Conservation (phyloP, 2,329 filamentous ascomycete species). For the Hymenotorrendiella dingleyae region DNA sequence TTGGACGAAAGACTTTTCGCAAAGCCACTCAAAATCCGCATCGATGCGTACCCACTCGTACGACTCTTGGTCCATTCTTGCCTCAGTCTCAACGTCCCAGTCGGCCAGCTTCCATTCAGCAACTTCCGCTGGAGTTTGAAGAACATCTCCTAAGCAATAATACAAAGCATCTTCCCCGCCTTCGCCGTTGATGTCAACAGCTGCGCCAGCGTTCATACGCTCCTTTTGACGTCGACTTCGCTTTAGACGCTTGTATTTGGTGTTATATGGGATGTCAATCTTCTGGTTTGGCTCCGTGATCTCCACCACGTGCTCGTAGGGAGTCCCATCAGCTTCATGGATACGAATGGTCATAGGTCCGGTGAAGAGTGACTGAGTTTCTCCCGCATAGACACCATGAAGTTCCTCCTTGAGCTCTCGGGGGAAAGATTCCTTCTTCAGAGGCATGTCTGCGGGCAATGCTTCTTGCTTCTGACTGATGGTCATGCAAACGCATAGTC, state of each 20-base stretch:
- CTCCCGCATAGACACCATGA: conserved; percentile 60
- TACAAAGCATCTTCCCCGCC: conserved; percentile 75
- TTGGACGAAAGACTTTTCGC: conserved; percentile 67
- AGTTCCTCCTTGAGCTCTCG: conserved; percentile 77
- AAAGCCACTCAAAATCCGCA: conserved; percentile 97
- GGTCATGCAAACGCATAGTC: conserved; percentile 86
- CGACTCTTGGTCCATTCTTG: conserved; percentile 88
- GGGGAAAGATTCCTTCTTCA: conserved; percentile 73
- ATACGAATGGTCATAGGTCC: conserved; percentile 97
- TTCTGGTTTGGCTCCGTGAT: conserved; percentile 81
- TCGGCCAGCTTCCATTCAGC: conserved; percentile 79
- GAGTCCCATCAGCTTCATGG: conserved; percentile 95
- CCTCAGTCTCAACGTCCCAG: conserved; percentile 84
- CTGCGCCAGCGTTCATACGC: conserved; percentile 58
- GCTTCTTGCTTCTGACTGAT: conserved; percentile 66
- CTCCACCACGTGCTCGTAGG: conserved; percentile 95
- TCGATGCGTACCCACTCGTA: conserved; percentile 99
- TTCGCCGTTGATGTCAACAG: conserved; percentile 56
- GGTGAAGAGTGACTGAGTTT: conserved; percentile 75
- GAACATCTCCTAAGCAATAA: conserved; percentile 86
- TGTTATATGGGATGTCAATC: conserved; percentile 96
- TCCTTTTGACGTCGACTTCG: conserved; percentile 78
- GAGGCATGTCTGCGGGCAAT: conserved; percentile 40
- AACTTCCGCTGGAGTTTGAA: conserved; percentile 76
- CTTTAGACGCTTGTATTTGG: conserved; percentile 97